Conservation (phyloP, 768 basidiomycete genomes). For the Auriscalpium orientale region DNA sequence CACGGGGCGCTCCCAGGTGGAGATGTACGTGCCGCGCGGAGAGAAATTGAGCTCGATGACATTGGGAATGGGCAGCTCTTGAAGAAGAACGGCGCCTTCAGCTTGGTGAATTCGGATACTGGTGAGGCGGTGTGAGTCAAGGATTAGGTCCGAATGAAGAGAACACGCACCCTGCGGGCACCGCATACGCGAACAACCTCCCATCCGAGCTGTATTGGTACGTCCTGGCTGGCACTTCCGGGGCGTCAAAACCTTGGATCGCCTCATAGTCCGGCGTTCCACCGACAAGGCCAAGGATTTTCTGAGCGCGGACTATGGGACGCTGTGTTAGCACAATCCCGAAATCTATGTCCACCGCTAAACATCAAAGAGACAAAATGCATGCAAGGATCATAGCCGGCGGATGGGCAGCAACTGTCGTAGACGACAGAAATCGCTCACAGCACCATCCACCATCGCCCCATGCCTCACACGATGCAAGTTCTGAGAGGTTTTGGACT, state of each 20-base stretch:
- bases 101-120: slow-evolving; percentile 77
- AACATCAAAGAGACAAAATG: too few relatives aligned
- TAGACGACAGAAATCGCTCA: too few relatives aligned
- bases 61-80: slow-evolving; percentile 67
- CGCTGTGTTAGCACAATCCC: slow-evolving; percentile 13
- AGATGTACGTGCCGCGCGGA: slow-evolving; percentile 86
- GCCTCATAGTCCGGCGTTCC: slow-evolving; percentile 71
- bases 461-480: too few relatives aligned
- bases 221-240: slow-evolving; percentile 66
- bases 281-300: slow-evolving; percentile 78
- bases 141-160: neutral
- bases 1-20: slow-evolving; percentile 91
- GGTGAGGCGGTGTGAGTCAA: neutral
- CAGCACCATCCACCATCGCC: too few relatives aligned
- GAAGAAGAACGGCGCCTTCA: slow-evolving; percentile 62
- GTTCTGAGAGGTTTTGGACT: too few relatives aligned
- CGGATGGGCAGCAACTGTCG: too few relatives aligned
- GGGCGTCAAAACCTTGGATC: slow-evolving; percentile 53
- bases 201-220: slow-evolving; percentile 84
- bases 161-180: slow-evolving; percentile 61
- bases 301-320: slow-evolving; percentile 82
- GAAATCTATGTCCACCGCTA: too few relatives aligned
- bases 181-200: slow-evolving; percentile 76
- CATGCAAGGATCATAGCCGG: too few relatives aligned
- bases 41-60: slow-evolving; percentile 87